phyloP scores from a whole-genome alignment of 2,329 filamentous ascomycete species.

The Hortaea werneckii region DNA sequence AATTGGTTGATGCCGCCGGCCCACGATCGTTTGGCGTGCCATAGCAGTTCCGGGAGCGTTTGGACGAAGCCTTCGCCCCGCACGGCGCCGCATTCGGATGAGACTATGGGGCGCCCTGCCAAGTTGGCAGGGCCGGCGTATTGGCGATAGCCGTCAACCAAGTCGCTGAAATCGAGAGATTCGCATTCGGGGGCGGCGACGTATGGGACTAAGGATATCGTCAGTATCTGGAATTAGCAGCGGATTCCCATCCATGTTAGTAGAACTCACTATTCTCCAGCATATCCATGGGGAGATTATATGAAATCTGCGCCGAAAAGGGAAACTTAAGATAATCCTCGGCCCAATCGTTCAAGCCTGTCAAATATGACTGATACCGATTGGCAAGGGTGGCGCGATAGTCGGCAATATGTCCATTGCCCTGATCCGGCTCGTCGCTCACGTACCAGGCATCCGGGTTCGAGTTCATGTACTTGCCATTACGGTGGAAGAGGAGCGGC shows the following conservation, averaged over 20 bases:
- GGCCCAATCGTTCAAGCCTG: background rate
- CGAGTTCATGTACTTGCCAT: conserved; percentile 11
- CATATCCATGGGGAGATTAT: conserved; percentile 28
- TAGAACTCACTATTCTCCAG: conserved; percentile 11
- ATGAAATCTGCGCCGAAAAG: conserved; percentile 22
- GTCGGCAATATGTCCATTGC: conserved; percentile 17
- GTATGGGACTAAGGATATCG: conserved; percentile 11
- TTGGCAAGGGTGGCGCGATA: conserved; percentile 15
- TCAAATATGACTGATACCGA: conserved; percentile 4
- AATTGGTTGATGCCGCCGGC: conserved; percentile 35
- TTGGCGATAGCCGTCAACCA: conserved; percentile 26
- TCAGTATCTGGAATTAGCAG: no score
- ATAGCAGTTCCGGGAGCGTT: conserved; percentile 24
- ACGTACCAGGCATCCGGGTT: background rate
- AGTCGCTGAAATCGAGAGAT: conserved; percentile 24
- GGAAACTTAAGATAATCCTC: background rate
- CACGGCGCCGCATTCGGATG: conserved; percentile 25
- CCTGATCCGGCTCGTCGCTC: conserved; percentile 15
- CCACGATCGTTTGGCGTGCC: conserved; percentile 29
- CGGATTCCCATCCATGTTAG: no score
- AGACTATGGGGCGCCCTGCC: conserved; percentile 22
- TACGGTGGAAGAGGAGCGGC: conserved; percentile 20
- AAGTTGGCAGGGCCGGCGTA: conserved; percentile 25
- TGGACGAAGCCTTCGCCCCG: conserved; percentile 18
- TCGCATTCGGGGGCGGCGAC: conserved; percentile 27